Evolutionary conservation across 345 rosid genomes (phyloP), one percentile per base, ranked within the genome.

Genomic region (Ceriops zippeliana): DNA sequence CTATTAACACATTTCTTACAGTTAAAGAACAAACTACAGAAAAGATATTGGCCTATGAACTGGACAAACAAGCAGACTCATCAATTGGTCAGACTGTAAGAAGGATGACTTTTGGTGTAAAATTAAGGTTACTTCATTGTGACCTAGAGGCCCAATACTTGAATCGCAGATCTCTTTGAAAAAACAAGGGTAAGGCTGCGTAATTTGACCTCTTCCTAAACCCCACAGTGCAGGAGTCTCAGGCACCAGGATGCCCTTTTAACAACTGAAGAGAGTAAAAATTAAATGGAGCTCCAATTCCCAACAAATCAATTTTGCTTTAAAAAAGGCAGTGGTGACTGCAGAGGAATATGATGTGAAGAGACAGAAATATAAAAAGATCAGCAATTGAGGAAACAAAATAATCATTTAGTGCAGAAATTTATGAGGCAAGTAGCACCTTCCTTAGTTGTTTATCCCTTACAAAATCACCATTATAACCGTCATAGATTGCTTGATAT

Each of bases 1-100:
- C 99, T 95, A 85, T 58, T 58, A 71, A 72, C 34, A 77, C 68
- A 72, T 62, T 21, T 21, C 16, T 54, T 22, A 8, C 11, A 24
- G 28, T 22, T 56, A 21, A 56, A 22, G 59, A 56, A 30, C 6
- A 13, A 56, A 56, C 15, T 11, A 9, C 24, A 22, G 24, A 56
- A 56, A 56, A 56, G 16, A 24, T 56, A 21, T 54, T 13, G 16
- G 30, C 59, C 11, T 13, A 24, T 16, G 9, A 56, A 16, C 10
- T 56, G 28, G 6, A 27, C 4, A 56, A 56, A 24, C 10, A 22
- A 27, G 28, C 30, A 24, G 17, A 27, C 17, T 42, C 16, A 15
- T 42, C 49, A 42, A 11, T 42, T 42, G 49, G 4, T 42, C 49
- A 42, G 49, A 42, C 17, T 15, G 5, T 17, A 42, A 42, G 49